Conservation (phyloP, 2,329 filamentous ascomycete genomes). For the Neofusicoccum umdonicola region DNA sequence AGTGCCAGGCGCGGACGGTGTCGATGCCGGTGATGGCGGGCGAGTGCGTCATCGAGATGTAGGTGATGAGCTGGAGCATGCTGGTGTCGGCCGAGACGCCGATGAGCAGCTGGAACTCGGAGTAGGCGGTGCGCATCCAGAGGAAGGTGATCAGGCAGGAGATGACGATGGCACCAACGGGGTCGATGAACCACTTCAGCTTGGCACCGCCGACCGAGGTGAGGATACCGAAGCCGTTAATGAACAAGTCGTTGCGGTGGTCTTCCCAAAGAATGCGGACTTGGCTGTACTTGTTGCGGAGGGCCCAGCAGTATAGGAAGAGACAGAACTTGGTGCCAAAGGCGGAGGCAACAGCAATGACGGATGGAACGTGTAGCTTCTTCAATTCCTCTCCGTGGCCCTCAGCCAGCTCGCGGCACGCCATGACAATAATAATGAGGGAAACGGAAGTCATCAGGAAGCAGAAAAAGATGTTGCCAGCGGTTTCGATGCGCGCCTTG, state of each 20-base stretch:
- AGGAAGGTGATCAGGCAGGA: constrained; percentile 73
- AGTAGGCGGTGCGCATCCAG: constrained; percentile 83
- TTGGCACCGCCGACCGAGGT: constrained; percentile 90
- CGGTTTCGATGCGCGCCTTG: constrained; percentile 90
- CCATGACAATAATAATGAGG: constrained; percentile 87
- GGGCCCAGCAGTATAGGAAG: constrained; percentile 88
- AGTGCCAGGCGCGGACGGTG: constrained; percentile 92
- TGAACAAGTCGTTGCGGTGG: constrained; percentile 93
- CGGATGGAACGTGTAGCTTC: constrained; percentile 73
- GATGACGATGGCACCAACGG: constrained; percentile 81
- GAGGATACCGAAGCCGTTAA: constrained; percentile 90
- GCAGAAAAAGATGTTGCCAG: constrained; percentile 94
- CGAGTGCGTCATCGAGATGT: constrained; percentile 84
- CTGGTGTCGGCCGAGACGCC: constrained; percentile 83
- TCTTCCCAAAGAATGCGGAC: constrained; percentile 93
- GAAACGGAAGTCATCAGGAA: constrained; percentile 94
- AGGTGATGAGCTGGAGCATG: constrained; percentile 91
- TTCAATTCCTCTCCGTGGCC: constrained; percentile 51
- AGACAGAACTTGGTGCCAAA: constrained; percentile 80
- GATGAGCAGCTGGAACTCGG: constrained; percentile 87
- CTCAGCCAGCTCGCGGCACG: constrained; percentile 65
- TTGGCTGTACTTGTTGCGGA: constrained; percentile 89
- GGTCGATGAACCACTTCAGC: constrained; percentile 92
- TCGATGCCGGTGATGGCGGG: constrained; percentile 80
- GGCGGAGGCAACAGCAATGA: constrained; percentile 80